Base-by-base conservation (phyloP, 208 protist species). In the Crithidia fasciculata region DNA sequence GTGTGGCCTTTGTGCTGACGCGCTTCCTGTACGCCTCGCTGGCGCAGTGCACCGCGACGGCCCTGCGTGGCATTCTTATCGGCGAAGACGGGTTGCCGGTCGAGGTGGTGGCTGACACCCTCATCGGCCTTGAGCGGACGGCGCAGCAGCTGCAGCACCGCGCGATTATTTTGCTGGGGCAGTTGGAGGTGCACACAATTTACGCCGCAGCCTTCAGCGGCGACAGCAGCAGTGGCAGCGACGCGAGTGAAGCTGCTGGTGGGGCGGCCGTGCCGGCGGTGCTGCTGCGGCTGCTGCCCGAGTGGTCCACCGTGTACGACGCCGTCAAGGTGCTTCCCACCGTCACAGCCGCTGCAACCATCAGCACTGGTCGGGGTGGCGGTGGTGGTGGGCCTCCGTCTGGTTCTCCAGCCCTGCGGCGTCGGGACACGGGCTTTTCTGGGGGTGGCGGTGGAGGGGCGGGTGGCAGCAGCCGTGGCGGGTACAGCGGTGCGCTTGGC, bases 101-200 rank as follows among this genome's bases (percentile, higher is more conserved):
- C 8, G 67, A 69, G 15, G 44, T 64, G 13, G 19, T 83, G 40
- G 64, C 60, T 41, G 72, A 80, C 8, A 54, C 69, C 12, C 47
- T 63, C 5, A 39, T 37, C 9, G 47, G 65, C 36, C 76, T 85
- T 3, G 59, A 68, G 50, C 41, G 65, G 12, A 49, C 57, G 12
- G 80, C 83, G 44, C 70, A 72, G 66, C 67, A 69, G 41, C 78
- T 90, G 56, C 76, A 85, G 47, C 79, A 83, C 43, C 88, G 85
- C 52, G 84, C 72, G 47, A 74, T 90, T 54, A 54, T 91, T 0
- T 71, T 95, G n/a, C 73, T 86, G 6, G 90, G 90, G 0, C 83
- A 91, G 76, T 52, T 85, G n/a, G 80, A 89, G 58, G 76, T 86
- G 19, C 8, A 43, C 4, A 64, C 67, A 16, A 60, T 84, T 7